Base-by-base conservation (phyloP, 2,329 filamentous ascomycete genomes). In the Hypoxylon sp. region DNA sequence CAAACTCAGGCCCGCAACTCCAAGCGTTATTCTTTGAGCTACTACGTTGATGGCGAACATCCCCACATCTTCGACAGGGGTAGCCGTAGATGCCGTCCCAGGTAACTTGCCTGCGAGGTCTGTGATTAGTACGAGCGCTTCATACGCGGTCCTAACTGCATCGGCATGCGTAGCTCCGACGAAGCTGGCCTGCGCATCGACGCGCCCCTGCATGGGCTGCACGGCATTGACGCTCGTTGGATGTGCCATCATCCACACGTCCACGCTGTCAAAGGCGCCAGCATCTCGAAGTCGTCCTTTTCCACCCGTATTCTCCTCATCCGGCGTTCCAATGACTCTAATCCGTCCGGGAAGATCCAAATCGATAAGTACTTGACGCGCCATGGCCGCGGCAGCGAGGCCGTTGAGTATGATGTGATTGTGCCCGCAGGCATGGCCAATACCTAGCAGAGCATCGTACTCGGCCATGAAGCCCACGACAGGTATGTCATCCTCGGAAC, bases 1-100 rank as follows among this genome's bases (percentile, higher is more conserved):
- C 9, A 63, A 14, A 22, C 58, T 63, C 4, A 63, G 26, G 2
- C 53, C 53, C 1, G 58, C 53, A 26, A 67, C 31, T 3, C 64
- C 64, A 10, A 67, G 13, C 3, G 29, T 2, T 33, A 63, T 63
- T 42, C 51, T 11, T 39, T 63, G 53, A 2, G 64, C 39, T 13
- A 67, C 64, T 14, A 67, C 64, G 10, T 67, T 67, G 50, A 67
- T 67, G 19, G 58, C 33, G n/a, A 67, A 67, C 64, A 67, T 67
- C 2, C 64, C 64, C 5, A 67, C 58, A n/a, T 67, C 64, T 26
- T 67, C 64, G 2, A 67, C 64, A 5, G 64, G 64, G 0, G 64
- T 62, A 29, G 64, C 58, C 19, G 64, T 63, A 3, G 64, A 54
- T 9, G 58, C 46, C 31, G 64, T 59, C 11, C 62, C 62, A 9